These are phyloP conservation scores for Leucaena leucocephala DNA, from an alignment of 306 rosid genomes.

Conservation along the genomic window DNA sequence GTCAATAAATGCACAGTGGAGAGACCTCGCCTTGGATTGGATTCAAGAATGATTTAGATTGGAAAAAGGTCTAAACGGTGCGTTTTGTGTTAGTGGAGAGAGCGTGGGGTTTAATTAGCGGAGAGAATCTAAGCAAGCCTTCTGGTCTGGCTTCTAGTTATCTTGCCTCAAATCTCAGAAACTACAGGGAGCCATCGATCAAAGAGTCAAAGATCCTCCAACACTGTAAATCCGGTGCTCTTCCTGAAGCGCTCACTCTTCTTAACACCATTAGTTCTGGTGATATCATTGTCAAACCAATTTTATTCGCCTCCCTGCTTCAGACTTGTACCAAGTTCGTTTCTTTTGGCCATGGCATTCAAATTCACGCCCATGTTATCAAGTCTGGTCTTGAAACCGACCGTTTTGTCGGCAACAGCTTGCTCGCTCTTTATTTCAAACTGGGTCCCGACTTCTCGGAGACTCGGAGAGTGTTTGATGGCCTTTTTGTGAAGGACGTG, in stretches of 20 bases:
- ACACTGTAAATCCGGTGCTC: conserved; percentile 51
- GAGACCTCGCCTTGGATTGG: too few relatives aligned
- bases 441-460: conserved; percentile 48
- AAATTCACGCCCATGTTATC: conserved; percentile 64
- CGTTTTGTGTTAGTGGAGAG: too few relatives aligned
- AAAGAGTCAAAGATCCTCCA: conserved; percentile 52
- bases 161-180: conserved; percentile 37
- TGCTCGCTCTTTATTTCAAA: conserved; percentile 76
- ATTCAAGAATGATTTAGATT: too few relatives aligned
- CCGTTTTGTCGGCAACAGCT: conserved; percentile 77
- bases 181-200: conserved; percentile 14
- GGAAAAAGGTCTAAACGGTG: too few relatives aligned
- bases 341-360: conserved; percentile 59
- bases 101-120: too few relatives aligned
- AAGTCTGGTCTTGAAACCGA: conserved; percentile 73
- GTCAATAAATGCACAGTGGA: too few relatives aligned
- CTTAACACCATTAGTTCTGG: conserved; percentile 50
- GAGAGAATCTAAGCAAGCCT: too few relatives aligned
- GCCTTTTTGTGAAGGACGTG: conserved; percentile 62
- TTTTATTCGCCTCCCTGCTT: conserved; percentile 70
- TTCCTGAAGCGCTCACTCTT: conserved; percentile 47
- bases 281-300: conserved; percentile 51
- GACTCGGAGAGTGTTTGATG: conserved; percentile 63
- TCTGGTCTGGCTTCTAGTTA: neutral
- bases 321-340: conserved; percentile 58